Percentiles rank a stretch among this genome's conserved stretches.
These are phyloP conservation scores for Sherardia arvensis DNA, from an alignment of 257 asterid species.

Conservation along the genomic window DNA sequence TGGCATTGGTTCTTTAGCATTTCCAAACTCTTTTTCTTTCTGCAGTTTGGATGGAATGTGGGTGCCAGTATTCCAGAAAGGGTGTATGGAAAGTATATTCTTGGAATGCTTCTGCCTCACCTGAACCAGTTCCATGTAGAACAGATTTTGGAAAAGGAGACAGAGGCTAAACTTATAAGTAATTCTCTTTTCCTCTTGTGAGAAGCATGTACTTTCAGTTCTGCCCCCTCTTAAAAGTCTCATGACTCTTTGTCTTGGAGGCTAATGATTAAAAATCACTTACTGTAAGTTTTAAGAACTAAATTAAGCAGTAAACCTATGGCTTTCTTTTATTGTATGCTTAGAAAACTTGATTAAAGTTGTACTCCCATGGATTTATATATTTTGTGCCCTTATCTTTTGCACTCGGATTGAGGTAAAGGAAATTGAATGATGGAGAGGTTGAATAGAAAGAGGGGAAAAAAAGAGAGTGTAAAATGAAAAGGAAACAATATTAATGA, in stretches of 20 bases:
- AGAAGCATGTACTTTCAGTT: neutral
- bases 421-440: no score
- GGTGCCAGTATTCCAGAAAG: constrained; percentile 28
- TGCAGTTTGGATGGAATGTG: constrained; percentile 42
- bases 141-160: constrained; percentile 56
- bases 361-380: no score
- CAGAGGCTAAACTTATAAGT: constrained; percentile 66
- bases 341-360: neutral
- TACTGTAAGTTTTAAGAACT: neutral
- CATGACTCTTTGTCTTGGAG: neutral
- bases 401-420: no score
- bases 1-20: neutral
- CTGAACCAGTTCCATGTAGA: constrained; percentile 39
- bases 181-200: constrained; percentile 8
- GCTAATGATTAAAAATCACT: neutral
- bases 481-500: no score
- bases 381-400: no score
- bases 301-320: neutral
- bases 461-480: no score
- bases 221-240: neutral
- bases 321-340: neutral
- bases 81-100: constrained; percentile 43
- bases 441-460: no score
- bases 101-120: constrained; percentile 62
- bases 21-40: neutral